A percentile compares a stretch with the other conserved stretches of the same genome.
phyloP scores from a whole-genome alignment of 2,329 filamentous ascomycete genomes.

The Paraconiothyrium sp. region DNA sequence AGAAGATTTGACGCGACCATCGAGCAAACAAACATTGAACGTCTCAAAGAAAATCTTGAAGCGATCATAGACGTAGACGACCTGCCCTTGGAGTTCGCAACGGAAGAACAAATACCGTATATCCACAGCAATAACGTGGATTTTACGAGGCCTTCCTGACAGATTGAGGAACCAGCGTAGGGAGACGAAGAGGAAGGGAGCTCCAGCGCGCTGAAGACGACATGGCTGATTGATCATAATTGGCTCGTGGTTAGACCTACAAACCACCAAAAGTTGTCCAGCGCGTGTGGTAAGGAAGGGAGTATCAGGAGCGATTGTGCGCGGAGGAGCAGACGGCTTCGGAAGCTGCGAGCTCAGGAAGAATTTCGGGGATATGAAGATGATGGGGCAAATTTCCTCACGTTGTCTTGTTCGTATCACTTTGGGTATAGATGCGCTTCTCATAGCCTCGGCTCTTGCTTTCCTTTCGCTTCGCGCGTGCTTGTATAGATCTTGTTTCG shows the following conservation, averaged over 20 bases:
- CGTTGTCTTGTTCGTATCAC: background rate
- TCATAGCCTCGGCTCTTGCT: background rate
- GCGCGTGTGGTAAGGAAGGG: slow-evolving; percentile 11
- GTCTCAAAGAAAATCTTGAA: background rate
- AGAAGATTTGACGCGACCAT: slow-evolving; percentile 7
- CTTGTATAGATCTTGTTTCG: background rate
- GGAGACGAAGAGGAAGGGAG: background rate
- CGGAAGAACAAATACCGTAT: background rate
- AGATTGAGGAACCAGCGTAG: background rate
- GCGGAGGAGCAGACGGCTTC: background rate
- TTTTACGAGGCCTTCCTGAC: background rate
- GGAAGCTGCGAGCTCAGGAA: background rate
- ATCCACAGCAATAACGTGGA: slow-evolving; percentile 7
- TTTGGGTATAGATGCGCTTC: background rate
- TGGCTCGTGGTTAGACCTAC: background rate
- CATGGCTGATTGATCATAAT: background rate
- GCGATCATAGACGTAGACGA: background rate
- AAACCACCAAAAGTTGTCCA: background rate
- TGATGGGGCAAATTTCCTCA: background rate
- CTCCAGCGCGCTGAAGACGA: background rate
- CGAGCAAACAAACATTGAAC: background rate
- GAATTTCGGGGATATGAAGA: background rate
- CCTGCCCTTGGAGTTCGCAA: background rate
- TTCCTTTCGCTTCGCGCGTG: too few species aligned
- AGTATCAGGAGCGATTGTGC: background rate